Evolutionary conservation across 2,329 filamentous ascomycete genomes (phyloP), one percentile per base, ranked within the genome.

Genomic region (Ophiostoma quercus): DNA sequence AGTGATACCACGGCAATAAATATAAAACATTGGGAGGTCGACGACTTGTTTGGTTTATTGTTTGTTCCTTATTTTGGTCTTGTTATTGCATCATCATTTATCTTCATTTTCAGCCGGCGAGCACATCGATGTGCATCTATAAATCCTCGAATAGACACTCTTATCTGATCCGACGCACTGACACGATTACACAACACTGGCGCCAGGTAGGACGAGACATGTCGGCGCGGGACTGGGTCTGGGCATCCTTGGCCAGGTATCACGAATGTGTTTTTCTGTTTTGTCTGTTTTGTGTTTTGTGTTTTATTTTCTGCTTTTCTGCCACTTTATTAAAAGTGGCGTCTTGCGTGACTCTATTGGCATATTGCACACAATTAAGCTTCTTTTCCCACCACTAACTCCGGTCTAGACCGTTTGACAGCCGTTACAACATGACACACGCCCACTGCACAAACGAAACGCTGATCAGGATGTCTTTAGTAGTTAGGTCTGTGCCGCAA

Each of bases 41-140:
- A n/a, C 41, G 19, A n/a, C 22, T 41, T 70, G 12, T 54, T 43
- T 67, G 63, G 47, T 34, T 16, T 66, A 39, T 65, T 43, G 19
- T 66, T 37, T 70, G 43, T 68, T 41, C 57, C 22, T 41, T 68
- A 34, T 66, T 60, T 19, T 39, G 66, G 34, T 29, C 2, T 29
- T 29, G 16, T 25, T 54, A 1, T 54, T 54, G 2, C 41, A 37
- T 19, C 41, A 11, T 63, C 37, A 12, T 62, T 12, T 62, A 6
- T 14, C 22, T 12, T 29, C 6, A 16, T 34, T 62, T 25, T 14
- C 57, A 62, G 16, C 14, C 16, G 2, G 43, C 43, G 16, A 47
- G 43, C 19, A 47, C 41, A 19, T 43, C 25, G 25, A 29, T 29
- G 25, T 29, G 25, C 25, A 29, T 29, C 25, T 29, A 29, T 29